Evolutionary conservation across 2,329 filamentous ascomycete species (phyloP), one percentile per base, ranked within the genome.

Genomic region (Aspergillus niger): DNA sequence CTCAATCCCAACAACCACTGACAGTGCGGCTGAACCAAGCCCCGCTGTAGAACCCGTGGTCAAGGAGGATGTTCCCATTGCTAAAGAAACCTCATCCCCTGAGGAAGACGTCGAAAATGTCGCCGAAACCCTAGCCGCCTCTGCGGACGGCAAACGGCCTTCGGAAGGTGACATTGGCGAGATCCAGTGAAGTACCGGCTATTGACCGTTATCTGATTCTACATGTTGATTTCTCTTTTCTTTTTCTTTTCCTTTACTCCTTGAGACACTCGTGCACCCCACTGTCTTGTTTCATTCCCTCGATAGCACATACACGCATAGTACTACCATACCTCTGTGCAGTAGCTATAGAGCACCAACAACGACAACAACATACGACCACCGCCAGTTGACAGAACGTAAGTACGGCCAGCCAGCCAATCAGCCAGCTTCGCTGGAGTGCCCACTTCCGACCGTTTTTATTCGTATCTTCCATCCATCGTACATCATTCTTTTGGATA

Each of bases 91-190:
- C 26, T 20, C 43, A 17, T 55, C 63, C 17, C 43, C 63, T 17
- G 63, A 69, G 28, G 61, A 60, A 4, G 39, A 64, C 41, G 22
- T 69, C 30, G 71, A 73, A 5, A 55, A 64, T 11, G 58, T 61
- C 17, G 51, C 69, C 6, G 71, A 74, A 57, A 56, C 63, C n/a
- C 55, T 68, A 55, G 44, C 67, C 43, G 69, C 68, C 8, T 55
- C 67, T 36, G 69, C 70, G 20, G 68, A 73, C 30, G 69, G 65
- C 32, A 74, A 75, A 62, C 64, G 51, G 41, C 13, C 50, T 2
- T 72, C 70, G 30, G 67, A 73, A 43, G 68, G 69, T 53, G 63
- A 64, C 28, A 44, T 55, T 32, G 47, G 32, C 32, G 48, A 51
- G 10, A 51, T 15, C 47, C 26, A 20, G 26, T 50, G 26, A 50